phyloP scores from a whole-genome alignment of 2,329 filamentous ascomycete species.

The Periconia sp. region DNA sequence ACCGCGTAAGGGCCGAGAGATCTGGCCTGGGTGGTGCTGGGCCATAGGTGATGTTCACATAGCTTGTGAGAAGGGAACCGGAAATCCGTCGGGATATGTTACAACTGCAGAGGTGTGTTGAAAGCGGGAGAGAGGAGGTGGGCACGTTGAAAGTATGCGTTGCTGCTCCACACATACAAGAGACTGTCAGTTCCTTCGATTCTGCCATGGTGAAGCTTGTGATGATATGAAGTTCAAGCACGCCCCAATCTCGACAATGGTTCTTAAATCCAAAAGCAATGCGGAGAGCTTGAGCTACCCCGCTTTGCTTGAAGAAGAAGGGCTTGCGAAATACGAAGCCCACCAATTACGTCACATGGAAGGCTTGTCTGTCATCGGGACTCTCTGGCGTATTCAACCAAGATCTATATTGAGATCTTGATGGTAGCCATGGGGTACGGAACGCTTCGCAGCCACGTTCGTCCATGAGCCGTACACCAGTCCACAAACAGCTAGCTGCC shows the following conservation, averaged over 20 bases:
- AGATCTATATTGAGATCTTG: too few species aligned
- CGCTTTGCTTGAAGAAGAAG: conserved; percentile 3
- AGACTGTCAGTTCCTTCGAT: conserved; percentile 31
- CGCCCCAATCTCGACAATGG: too few species aligned
- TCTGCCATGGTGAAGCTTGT: conserved; percentile 9
- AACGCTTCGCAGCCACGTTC: not conserved
- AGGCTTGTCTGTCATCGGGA: too few species aligned
- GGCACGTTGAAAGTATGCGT: conserved; percentile 46
- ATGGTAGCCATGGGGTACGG: not conserved
- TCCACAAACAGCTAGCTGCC: too few species aligned
- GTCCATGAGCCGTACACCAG: not conserved
- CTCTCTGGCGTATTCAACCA: too few species aligned
- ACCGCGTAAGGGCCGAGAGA: conserved; percentile 36
- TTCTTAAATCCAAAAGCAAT: too few species aligned
- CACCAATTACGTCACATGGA: not conserved
- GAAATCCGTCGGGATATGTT: conserved; percentile 56
- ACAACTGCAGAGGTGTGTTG: conserved; percentile 56
- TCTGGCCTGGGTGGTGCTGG: conserved; percentile 21
- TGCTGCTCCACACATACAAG: conserved; percentile 54
- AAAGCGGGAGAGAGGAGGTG: conserved; percentile 48
- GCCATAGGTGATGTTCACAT: conserved; percentile 44
- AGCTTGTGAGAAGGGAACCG: conserved; percentile 52
- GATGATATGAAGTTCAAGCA: not conserved
- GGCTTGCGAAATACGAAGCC: not conserved
- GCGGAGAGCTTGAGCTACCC: conserved; percentile 2